Base-by-base conservation (phyloP, 441 rosid species). In the Macaranga tanarius region DNA sequence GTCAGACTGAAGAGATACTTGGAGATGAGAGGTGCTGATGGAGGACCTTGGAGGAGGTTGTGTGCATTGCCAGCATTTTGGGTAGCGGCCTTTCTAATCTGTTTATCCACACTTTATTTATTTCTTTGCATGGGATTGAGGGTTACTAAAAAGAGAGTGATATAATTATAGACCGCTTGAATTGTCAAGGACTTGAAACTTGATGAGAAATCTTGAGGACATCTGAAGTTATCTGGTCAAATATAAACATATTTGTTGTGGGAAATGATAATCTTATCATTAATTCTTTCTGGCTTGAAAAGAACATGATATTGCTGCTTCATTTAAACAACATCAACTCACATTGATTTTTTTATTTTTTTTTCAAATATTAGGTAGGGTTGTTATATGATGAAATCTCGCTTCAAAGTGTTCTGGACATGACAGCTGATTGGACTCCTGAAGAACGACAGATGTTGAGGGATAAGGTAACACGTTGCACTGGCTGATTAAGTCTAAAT, bases 11-110 rank as follows among this genome's bases (percentile, higher is more conserved):
- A 96, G 89, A 88, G 99, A 67, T 96, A 93, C 84, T 82, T 96
- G 86, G 99, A 96, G 85, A 96, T 96, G 99, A 93, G 98, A 81
- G 99, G 99, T 67, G 97, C 98, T 83, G 99, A 93, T 86, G 98
- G 99, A 80, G 98, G 99, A 75, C 98, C 99, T 57, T 93, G 97
- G 99, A 93, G 99, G 86, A 90, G 98, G 78, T 60, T 93, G 69
- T 95, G 98, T 80, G 99, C 98, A 42, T 80, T 95, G 79, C 98
- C 98, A 48, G 99, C 99, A 70, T 90, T 96, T 81, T 93, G 99
- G 99, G 99, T 96, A 86, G 68, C 72, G 19, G 68, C 75, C 48
- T 38, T 52, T 70, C 63, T 64, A 28, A 40, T 73, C 42, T 65
- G 59, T 51, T 66, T 64, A 34, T 75, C 26, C 22, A 50, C 15